These are phyloP conservation scores for Zygoascus sp. DNA, from an alignment of 1,139 yeast genomes.

Conservation along the genomic window DNA sequence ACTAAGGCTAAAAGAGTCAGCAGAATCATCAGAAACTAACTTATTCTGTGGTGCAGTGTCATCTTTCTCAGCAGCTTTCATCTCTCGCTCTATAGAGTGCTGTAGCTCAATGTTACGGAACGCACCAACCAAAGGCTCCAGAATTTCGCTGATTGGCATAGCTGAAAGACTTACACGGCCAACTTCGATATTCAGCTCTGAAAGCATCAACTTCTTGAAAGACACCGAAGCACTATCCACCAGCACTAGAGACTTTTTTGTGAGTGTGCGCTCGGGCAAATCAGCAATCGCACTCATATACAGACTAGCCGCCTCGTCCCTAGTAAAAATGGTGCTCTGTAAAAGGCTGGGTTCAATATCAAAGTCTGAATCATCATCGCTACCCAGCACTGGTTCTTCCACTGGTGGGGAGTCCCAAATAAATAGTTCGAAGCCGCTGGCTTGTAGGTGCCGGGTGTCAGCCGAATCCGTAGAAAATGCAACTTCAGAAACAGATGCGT, in stretches of 20 bases:
- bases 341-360: conserved; percentile 41
- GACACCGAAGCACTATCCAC: neutral
- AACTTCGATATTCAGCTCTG: conserved; percentile 44
- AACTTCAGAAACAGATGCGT: conserved; percentile 42
- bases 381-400: neutral
- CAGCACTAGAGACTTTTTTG: conserved; percentile 8
- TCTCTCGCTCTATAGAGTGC: neutral
- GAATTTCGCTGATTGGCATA: conserved; percentile 35
- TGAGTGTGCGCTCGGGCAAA: conserved; percentile 6
- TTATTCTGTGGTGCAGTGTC: neutral
- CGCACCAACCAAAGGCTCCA: conserved; percentile 30
- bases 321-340: conserved; percentile 64
- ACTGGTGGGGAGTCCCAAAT: conserved; percentile 4
- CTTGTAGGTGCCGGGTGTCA: conserved; percentile 44
- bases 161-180: conserved; percentile 46
- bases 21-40: neutral
- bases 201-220: conserved; percentile 21
- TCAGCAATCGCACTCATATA: conserved; percentile 67
- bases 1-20: neutral
- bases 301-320: conserved; percentile 57
- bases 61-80: neutral
- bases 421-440: conserved; percentile 34
- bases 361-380: conserved; percentile 16
- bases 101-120: conserved; percentile 14
- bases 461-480: conserved; percentile 42